Base-by-base conservation (phyloP, 1,284 basidiomycete species). In the Sanguinoderma infundibulare region DNA sequence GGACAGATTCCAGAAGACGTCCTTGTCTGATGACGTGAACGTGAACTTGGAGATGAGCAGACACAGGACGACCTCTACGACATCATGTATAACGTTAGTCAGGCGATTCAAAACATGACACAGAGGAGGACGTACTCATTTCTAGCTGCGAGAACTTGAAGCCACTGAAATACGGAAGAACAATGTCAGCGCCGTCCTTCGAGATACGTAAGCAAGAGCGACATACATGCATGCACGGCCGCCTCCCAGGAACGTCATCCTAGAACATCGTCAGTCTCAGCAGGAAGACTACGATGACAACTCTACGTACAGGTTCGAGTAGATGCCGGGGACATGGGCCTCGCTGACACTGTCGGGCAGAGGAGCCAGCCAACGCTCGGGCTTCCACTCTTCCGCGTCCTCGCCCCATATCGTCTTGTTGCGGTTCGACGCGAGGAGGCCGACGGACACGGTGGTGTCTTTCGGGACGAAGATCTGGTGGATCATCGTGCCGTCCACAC, bases 351-450 rank as follows among this genome's bases (percentile, higher is more conserved):
- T 55, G 2, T 49, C 49, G 5, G 70, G 70, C 1, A 70, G 55
- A 5, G 66, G 62, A 1, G 64, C 53, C 10, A 75, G 61, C 73
- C 73, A 74, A 2, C 73, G 67, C 56, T 75, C 72, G 2, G 72
- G 72, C 80, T 73, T 82, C 75, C 82, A 87, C 59, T 84, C 79
- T 20, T 66, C 61, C 4, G 82, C 79, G 67, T 87, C 85, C 40
- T 80, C 77, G 9, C 86, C 86, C 86, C 86, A 88, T 6, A 86
- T 72, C 2, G 75, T 71, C 61, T 77, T 79, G 44, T 75, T 71
- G 8, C 76, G 67, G 66, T 88, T 86, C 39, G 84, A 65, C 1
- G 75, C 70, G 5, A 78, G 63, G n/a, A 86, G 81, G 0, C 84
- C 81, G 38, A 87, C 73, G 20, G 78, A 59, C 0, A 87, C 59